These are phyloP conservation scores for Kandelia obovata DNA, from an alignment of 345 rosid genomes.

Conservation along the genomic window DNA sequence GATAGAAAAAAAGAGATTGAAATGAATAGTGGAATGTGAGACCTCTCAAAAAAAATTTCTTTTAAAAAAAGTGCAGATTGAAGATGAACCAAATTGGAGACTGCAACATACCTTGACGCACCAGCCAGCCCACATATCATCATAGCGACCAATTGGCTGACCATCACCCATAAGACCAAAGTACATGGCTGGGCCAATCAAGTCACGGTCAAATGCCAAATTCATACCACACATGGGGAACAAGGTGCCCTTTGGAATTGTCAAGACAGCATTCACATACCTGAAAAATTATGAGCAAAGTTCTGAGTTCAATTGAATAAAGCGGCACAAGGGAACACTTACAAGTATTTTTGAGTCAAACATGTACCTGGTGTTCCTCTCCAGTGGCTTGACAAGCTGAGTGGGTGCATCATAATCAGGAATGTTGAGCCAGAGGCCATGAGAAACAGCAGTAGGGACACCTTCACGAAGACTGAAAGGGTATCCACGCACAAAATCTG, in stretches of 20 bases:
- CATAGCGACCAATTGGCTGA: conserved; percentile 91
- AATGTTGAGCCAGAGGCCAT: conserved; percentile 98
- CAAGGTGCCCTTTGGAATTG: conserved; percentile 89
- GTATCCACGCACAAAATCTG: conserved; percentile 96
- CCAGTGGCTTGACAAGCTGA: conserved; percentile 93
- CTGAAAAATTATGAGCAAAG: conserved; percentile 27
- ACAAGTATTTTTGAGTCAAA: not conserved
- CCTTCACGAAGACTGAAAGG: conserved; percentile 97
- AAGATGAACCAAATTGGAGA: not conserved
- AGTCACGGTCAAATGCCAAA: conserved; percentile 75
- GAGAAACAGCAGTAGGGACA: conserved; percentile 89
- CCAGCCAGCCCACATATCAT: conserved; percentile 99
- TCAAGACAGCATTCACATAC: conserved; percentile 85
- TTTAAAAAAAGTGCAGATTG: too few species aligned
- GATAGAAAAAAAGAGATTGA: too few species aligned
- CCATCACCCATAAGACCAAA: conserved; percentile 98
- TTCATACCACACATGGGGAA: conserved; percentile 99
- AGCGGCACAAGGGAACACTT: not conserved
- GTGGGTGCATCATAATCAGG: conserved; percentile 99
- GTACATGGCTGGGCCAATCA: conserved; percentile 97
- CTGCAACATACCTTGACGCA: conserved; percentile 57
- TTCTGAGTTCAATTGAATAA: not conserved
- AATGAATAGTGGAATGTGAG: too few species aligned
- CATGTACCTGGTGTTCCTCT: conserved; percentile 82
- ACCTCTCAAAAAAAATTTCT: too few species aligned